Base-by-base conservation (phyloP, 2,329 filamentous ascomycete genomes). In the Endocalyx cinctus region DNA sequence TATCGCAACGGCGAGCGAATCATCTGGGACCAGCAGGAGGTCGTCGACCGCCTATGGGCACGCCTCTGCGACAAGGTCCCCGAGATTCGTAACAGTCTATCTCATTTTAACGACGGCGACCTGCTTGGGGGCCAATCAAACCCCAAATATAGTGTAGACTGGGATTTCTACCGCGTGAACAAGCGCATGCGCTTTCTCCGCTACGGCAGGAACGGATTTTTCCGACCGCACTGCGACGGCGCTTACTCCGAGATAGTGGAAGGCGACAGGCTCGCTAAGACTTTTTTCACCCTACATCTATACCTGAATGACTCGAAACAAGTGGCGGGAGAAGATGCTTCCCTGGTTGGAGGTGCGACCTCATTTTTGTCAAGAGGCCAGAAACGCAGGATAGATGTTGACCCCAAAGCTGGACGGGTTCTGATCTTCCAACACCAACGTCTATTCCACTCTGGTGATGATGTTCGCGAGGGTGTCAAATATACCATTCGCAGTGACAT, bases 151-250 rank as follows among this genome's bases (percentile, higher is more conserved):
- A 42, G 20, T n/a, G 20, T n/a, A 8, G 8, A 4, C 43, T 70
- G 69, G 66, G 51, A 55, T 30, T 69, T 74, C 42, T 41, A 55
- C 20, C 45, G 79, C 8, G 55, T 86, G 26, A 92, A 92, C 54
- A 75, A 87, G 52, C 64, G 84, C 22, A 72, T 89, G 71, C 66
- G 87, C 17, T 89, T 89, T 48, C 61, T 94, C 31, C 81, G 76
- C 50, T 92, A 92, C 54, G 69, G 69, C 0, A 60, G 68, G 0
- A 84, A 84, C 0, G 79, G 88, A 48, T 90, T 81, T 52, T 92
- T 94, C 49, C 72, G 70, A 39, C 69, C 79, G 4, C 85, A 90
- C 52, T 79, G 72, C 44, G 85, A 90, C 51, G 78, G 74, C 1
- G 48, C 63, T 1, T 90, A 83, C 46, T 63, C 63, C 31, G 79